Evolutionary conservation across 2,329 filamentous ascomycete species (phyloP).

Genomic region (Ascochyta pisi): DNA sequence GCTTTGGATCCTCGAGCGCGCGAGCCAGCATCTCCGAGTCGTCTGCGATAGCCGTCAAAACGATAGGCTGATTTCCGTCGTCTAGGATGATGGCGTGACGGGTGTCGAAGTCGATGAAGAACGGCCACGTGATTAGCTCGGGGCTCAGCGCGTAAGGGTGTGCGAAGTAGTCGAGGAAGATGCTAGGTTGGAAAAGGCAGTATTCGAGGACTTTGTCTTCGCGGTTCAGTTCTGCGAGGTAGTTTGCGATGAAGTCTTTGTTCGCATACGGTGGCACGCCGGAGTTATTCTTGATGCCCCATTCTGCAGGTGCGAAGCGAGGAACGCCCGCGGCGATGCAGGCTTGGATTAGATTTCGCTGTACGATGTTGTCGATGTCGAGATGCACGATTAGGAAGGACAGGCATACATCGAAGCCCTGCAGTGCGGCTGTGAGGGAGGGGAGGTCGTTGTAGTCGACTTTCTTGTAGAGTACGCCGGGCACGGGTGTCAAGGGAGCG

Average conservation of each 20-base stretch:
- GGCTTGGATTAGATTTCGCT: conserved; percentile 44
- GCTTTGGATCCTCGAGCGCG: conserved; percentile 32
- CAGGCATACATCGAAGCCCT: conserved; percentile 59
- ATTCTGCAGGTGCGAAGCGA: conserved; percentile 44
- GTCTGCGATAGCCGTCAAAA: conserved; percentile 37
- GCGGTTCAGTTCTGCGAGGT: conserved; percentile 57
- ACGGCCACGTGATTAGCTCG: conserved; percentile 50
- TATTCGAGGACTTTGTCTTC: conserved; percentile 63
- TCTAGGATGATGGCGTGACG: conserved; percentile 40
- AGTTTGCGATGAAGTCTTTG: conserved; percentile 59
- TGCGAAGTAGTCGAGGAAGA: conserved; percentile 64
- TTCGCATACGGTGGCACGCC: conserved; percentile 58
- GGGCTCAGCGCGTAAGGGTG: conserved; percentile 57
- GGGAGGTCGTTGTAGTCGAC: conserved; percentile 56
- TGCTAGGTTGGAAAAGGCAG: conserved; percentile 61
- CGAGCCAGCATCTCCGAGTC: conserved; percentile 32
- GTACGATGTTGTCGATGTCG: conserved; percentile 31
- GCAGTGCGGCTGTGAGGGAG: conserved; percentile 49
- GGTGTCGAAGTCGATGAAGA: conserved; percentile 41
- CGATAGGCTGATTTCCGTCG: conserved; percentile 33
- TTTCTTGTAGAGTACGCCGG: conserved; percentile 50
- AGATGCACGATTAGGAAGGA: conserved; percentile 48
- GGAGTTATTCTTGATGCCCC: conserved; percentile 34
- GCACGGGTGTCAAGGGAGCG: conserved; percentile 13
- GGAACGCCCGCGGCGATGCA: conserved; percentile 37